Percentiles rank a stretch among this genome's conserved stretches.
These are phyloP conservation scores for Xylaria sp. DNA, from an alignment of 2,329 filamentous ascomycete species.

Conservation along the genomic window DNA sequence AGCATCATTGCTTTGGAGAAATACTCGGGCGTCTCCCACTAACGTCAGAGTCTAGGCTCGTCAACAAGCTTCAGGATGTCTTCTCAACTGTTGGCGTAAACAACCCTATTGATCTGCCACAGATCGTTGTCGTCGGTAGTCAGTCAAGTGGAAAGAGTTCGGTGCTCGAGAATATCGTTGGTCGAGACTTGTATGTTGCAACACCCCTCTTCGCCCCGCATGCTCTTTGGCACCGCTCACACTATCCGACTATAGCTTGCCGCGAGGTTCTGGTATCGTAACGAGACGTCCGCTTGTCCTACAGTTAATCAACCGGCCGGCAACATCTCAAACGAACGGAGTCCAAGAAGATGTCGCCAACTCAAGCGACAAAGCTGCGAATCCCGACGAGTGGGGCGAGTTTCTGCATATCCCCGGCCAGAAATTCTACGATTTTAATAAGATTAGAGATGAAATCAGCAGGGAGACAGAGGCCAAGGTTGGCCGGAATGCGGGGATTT, in stretches of 20 bases:
- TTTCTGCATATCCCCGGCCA: slow-evolving; percentile 97
- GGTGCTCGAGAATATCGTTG: slow-evolving; percentile 98
- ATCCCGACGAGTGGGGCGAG: slow-evolving; percentile 97
- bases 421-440: slow-evolving; percentile 98
- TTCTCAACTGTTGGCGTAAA: slow-evolving; percentile 98
- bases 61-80: slow-evolving; percentile 99
- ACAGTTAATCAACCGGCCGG: slow-evolving; percentile 92
- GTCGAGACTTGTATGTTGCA: slow-evolving; percentile 90
- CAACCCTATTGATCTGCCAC: slow-evolving; percentile 98
- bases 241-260: slow-evolving; percentile 70
- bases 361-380: slow-evolving; percentile 85
- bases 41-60: slow-evolving; percentile 68
- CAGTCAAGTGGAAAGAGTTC: slow-evolving; percentile 99
- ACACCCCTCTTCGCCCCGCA: slow-evolving; percentile 23
- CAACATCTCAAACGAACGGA: slow-evolving; percentile 75
- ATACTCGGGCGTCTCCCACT: slow-evolving; percentile 37
- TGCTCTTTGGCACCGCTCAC: slow-evolving; percentile 19
- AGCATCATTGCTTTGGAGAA: slow-evolving; percentile 11
- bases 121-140: slow-evolving; percentile 97
- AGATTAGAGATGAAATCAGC: slow-evolving; percentile 97
- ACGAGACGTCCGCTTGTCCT: slow-evolving; percentile 95
- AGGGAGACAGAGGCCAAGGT: slow-evolving; percentile 97
- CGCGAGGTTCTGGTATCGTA: slow-evolving; percentile 96
- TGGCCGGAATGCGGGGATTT: slow-evolving; percentile 95
- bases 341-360: slow-evolving; percentile 72